Conservation (phyloP, 805 yeast genomes). For the Candida berthetii region DNA sequence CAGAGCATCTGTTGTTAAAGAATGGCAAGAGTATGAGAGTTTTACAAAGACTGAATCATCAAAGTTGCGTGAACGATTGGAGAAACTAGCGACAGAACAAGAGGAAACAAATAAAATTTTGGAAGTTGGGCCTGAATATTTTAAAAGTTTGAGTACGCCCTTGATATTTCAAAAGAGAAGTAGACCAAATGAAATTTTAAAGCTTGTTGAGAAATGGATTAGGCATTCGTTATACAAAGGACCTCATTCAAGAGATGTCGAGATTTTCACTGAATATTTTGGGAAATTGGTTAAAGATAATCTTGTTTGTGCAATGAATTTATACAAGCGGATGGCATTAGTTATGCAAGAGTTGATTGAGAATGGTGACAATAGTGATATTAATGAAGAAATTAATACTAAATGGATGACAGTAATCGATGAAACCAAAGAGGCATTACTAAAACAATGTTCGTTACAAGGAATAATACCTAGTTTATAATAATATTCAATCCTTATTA, state of each 20-base stretch:
- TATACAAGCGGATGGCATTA: conserved; percentile 8
- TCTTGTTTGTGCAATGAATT: conserved; percentile 9
- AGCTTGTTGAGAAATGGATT: conserved; percentile 31
- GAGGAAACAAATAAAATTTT: conserved; percentile 1
- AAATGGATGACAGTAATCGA: no score
- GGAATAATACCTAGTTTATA: background rate
- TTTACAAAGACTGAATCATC: conserved; percentile 7
- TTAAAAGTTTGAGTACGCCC: background rate
- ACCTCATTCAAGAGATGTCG: conserved; percentile 34
- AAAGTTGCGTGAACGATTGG: conserved; percentile 6
- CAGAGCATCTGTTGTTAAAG: conserved; percentile 11
- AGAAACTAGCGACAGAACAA: background rate
- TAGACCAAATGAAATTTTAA: conserved; percentile 28
- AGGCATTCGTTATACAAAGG: conserved; percentile 23
- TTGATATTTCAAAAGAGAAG: conserved; percentile 25
- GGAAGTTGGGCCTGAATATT: conserved; percentile 9
- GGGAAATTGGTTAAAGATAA: conserved; percentile 20
- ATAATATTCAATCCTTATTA: background rate
- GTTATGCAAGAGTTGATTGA: no score
- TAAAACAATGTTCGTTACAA: background rate
- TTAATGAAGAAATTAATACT: background rate
- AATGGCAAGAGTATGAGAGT: conserved; percentile 12
- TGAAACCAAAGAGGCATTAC: background rate
- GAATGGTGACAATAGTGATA: no score
- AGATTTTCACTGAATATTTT: conserved; percentile 28